phyloP scores from a whole-genome alignment of 257 asterid species.

The Voacanga thouarsii region DNA sequence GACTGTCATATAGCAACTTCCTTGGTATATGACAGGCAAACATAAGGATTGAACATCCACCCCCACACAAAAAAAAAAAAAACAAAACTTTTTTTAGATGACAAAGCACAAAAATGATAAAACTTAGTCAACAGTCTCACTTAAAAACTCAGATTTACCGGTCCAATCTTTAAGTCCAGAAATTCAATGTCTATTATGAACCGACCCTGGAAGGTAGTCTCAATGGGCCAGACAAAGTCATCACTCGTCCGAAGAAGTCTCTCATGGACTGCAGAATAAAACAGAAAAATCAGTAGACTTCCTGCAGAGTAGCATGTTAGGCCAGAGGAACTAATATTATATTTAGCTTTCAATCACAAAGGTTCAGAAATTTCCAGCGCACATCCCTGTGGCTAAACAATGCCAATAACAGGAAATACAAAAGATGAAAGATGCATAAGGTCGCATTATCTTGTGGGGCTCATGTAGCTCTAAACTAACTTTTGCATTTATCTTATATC shows the following conservation, averaged over 20 bases:
- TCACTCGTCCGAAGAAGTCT: constrained; percentile 73
- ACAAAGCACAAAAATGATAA: not conserved
- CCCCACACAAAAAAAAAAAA: too few relatives aligned
- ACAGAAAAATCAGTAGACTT: constrained; percentile 1
- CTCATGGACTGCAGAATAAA: constrained; percentile 66
- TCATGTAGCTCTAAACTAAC: not conserved
- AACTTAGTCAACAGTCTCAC: not conserved
- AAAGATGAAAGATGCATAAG: not conserved
- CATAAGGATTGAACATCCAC: not conserved
- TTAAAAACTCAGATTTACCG: constrained; percentile 48
- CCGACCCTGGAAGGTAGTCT: constrained; percentile 59
- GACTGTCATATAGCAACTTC: not conserved
- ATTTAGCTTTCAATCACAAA: not conserved
- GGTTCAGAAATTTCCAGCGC: not conserved
- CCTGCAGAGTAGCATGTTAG: not conserved
- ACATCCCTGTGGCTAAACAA: not conserved
- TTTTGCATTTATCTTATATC: not conserved
- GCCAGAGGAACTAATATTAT: not conserved
- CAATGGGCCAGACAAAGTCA: constrained; percentile 83
- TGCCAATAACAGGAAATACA: too few relatives aligned
- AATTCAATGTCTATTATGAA: constrained; percentile 79
- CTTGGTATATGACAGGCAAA: not conserved
- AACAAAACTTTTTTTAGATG: not conserved
- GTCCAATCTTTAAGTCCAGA: constrained; percentile 70
- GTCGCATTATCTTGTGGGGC: not conserved